A percentile compares a stretch with the other conserved stretches of the same genome.
phyloP scores from a whole-genome alignment of 805 yeast genomes.

The Jamesozyma gamospora region DNA sequence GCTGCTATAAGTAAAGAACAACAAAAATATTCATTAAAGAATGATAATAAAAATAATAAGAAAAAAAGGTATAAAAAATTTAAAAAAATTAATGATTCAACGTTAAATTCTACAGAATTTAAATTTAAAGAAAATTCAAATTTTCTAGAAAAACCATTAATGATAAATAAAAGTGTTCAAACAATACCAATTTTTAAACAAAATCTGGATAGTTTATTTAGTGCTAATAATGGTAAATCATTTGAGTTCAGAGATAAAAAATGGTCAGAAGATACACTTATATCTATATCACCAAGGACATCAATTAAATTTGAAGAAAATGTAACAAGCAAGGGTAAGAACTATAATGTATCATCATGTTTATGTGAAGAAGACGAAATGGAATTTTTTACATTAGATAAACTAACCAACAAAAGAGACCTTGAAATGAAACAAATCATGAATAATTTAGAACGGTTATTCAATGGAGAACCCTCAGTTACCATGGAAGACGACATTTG shows the following conservation, averaged over 20 bases:
- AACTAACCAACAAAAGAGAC: background rate
- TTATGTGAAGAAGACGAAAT: too few species aligned
- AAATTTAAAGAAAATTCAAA: background rate
- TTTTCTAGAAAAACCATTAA: background rate
- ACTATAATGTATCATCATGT: too few species aligned
- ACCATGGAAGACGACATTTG: background rate
- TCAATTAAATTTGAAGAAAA: background rate
- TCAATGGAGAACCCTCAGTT: background rate
- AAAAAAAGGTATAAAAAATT: background rate
- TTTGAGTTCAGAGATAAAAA: background rate
- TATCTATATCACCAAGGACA: background rate
- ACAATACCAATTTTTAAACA: slow-evolving; percentile 4
- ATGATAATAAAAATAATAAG: background rate
- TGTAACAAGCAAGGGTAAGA: too few species aligned
- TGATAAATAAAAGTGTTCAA: slow-evolving; percentile 3
- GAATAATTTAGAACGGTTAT: background rate
- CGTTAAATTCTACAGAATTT: too few species aligned
- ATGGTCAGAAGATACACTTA: slow-evolving; percentile 2
- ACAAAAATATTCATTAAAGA: too few species aligned
- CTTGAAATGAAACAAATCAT: background rate
- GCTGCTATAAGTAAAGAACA: too few species aligned
- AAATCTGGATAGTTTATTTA: slow-evolving; percentile 4
- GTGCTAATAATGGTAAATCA: background rate
- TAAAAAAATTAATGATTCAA: background rate
- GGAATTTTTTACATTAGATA: too few species aligned